These are phyloP conservation scores for Silene vulgaris DNA, from an alignment of 179 eudicot species.

Conservation along the genomic window DNA sequence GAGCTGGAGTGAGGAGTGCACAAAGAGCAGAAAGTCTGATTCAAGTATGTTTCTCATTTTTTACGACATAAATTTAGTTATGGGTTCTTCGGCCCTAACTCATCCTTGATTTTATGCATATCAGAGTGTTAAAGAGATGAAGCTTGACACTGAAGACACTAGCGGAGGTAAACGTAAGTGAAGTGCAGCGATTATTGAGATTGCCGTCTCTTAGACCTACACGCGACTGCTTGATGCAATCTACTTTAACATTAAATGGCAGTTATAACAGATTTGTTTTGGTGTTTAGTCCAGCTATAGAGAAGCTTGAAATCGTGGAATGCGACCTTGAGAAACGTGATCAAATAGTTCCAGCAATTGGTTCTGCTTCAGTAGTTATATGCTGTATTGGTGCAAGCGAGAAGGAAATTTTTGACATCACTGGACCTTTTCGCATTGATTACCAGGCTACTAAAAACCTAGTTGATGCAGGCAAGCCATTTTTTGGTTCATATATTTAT, in stretches of 20 bases:
- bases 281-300: conserved; percentile 96
- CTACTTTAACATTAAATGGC: conserved; percentile 3
- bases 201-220: background rate
- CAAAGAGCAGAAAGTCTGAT: conserved; percentile 71
- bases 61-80: background rate
- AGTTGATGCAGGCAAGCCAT: conserved; percentile 66
- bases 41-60: conserved; percentile 40
- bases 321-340: conserved; percentile 71
- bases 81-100: too few relatives aligned
- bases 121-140: conserved; percentile 70
- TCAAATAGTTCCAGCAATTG: conserved; percentile 60
- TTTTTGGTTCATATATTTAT: background rate
- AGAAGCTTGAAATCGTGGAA: conserved; percentile 85
- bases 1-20: conserved; percentile 80
- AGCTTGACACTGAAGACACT: conserved; percentile 36
- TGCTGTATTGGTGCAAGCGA: conserved; percentile 96
- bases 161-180: conserved; percentile 53
- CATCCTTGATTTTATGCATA: background rate
- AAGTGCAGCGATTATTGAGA: background rate
- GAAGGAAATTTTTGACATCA: conserved; percentile 73
- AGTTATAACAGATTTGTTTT: conserved; percentile 45
- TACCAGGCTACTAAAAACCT: conserved; percentile 77
- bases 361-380: conserved; percentile 64
- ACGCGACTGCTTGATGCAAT: background rate
- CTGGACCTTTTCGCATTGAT: conserved; percentile 91